Conservation (phyloP, 2,329 filamentous ascomycete genomes). For the Rosellinia necatrix region DNA sequence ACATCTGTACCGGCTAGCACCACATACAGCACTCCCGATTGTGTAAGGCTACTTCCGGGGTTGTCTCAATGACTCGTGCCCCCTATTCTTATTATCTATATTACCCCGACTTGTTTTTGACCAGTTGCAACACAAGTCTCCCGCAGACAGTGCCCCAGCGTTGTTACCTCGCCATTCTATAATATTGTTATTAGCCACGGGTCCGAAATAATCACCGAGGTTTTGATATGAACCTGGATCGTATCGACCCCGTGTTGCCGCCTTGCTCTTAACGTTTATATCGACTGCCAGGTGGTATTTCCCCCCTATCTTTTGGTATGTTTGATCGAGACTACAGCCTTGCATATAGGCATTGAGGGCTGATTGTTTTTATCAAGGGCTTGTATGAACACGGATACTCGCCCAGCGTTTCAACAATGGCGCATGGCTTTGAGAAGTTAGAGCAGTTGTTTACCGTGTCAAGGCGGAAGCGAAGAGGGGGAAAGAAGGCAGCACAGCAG, state of each 20-base stretch:
- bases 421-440: constrained; percentile 52
- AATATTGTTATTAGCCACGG: not conserved
- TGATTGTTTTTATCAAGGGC: constrained; percentile 4
- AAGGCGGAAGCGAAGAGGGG: constrained; percentile 45
- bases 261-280: not conserved
- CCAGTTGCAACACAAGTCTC: constrained; percentile 17
- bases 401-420: constrained; percentile 44
- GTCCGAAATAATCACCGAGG: not conserved
- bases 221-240: not conserved
- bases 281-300: not conserved
- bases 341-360: not conserved
- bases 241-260: not conserved
- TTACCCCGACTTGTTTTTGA: constrained; percentile 21
- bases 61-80: constrained; percentile 31
- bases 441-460: constrained; percentile 55
- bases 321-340: not conserved
- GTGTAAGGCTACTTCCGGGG: constrained; percentile 32
- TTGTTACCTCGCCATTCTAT: constrained; percentile 5
- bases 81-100: constrained; percentile 29
- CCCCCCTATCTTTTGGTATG: not conserved
- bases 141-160: not conserved
- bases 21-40: constrained; percentile 22
- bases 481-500: constrained; percentile 29
- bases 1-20: constrained; percentile 31
- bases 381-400: not conserved